phyloP scores from a whole-genome alignment of 2,329 filamentous ascomycete species.

The Fusarium abutilonis region DNA sequence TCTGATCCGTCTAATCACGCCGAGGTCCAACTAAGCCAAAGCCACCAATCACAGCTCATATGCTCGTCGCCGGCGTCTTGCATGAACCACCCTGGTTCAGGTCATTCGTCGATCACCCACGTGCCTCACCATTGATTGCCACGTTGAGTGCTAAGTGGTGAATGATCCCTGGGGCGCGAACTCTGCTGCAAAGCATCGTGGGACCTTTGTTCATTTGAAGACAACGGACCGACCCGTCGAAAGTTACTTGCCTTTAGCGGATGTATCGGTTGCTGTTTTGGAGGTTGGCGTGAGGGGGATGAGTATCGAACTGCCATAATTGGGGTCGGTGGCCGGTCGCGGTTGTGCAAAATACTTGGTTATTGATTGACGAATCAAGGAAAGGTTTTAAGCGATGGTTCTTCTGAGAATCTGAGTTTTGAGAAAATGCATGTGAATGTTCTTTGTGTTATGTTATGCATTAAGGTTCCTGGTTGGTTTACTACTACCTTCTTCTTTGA shows the following conservation, averaged over 20 bases:
- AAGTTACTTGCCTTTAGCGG: background rate
- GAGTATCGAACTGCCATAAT: constrained; percentile 29
- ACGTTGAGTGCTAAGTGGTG: constrained; percentile 35
- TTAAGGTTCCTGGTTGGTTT: no score
- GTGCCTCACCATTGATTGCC: constrained; percentile 27
- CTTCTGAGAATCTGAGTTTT: no score
- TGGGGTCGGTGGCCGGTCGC: constrained; percentile 24
- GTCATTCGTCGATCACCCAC: constrained; percentile 37
- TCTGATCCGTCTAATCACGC: constrained; percentile 33
- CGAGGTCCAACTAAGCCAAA: constrained; percentile 15
- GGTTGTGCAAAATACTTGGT: background rate
- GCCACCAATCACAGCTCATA: constrained; percentile 33
- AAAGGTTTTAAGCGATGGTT: background rate
- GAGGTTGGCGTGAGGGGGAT: constrained; percentile 5
- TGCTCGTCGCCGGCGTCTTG: constrained; percentile 2
- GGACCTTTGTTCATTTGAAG: constrained; percentile 20
- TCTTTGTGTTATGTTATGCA: no score
- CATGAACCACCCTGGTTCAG: constrained; percentile 27
- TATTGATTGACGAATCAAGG: background rate
- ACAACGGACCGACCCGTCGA: constrained; percentile 32
- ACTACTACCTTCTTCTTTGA: no score
- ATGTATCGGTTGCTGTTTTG: constrained; percentile 25
- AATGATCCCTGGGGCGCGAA: constrained; percentile 7
- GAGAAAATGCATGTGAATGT: no score
- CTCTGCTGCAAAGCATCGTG: constrained; percentile 16